Percentiles rank a stretch among this genome's conserved stretches.
Evolutionary conservation across 2,329 filamentous ascomycete genomes (phyloP).

Genomic region (Tothia fuscella): DNA sequence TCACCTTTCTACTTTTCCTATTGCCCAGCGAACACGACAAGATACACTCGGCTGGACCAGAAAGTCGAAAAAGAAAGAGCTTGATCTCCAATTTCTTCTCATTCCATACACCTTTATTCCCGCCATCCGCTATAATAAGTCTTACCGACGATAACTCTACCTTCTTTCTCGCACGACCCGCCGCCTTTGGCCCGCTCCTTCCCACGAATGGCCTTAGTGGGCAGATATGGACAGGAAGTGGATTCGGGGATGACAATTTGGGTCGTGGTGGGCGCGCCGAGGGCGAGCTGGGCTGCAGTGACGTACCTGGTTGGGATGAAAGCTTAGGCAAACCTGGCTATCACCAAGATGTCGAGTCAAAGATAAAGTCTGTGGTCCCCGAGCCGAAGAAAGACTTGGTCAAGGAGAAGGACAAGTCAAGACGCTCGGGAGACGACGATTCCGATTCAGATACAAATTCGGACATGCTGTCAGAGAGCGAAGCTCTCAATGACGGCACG

Average conservation of each 20-base stretch:
- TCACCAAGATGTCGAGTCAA: constrained; percentile 14
- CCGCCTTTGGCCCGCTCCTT: constrained; percentile 77
- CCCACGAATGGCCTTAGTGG: constrained; percentile 69
- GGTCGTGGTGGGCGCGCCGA: constrained; percentile 47
- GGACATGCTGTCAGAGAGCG: constrained; percentile 6
- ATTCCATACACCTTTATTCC: constrained; percentile 61
- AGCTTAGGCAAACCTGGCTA: constrained; percentile 35
- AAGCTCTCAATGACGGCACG: constrained; percentile 61
- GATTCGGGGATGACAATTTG: constrained; percentile 70
- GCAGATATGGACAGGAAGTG: constrained; percentile 85
- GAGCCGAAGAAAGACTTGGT: not conserved
- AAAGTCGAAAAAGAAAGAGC: constrained; percentile 19
- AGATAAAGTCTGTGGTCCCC: constrained; percentile 3
- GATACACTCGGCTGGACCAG: constrained; percentile 10
- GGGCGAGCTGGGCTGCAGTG: constrained; percentile 87
- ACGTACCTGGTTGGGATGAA: constrained; percentile 79
- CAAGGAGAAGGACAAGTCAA: constrained; percentile 12
- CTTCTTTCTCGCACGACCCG: constrained; percentile 85
- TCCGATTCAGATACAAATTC: not conserved
- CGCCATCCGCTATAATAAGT: constrained; percentile 89
- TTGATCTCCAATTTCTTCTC: constrained; percentile 32
- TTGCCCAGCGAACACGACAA: constrained; percentile 19
- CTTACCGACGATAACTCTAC: constrained; percentile 97
- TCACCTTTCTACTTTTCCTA: constrained; percentile 32
- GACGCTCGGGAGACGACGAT: constrained; percentile 5